A percentile compares a stretch with the other conserved stretches of the same genome.
phyloP scores from a whole-genome alignment of 2,329 filamentous ascomycete genomes.

The Xylaria sp. region DNA sequence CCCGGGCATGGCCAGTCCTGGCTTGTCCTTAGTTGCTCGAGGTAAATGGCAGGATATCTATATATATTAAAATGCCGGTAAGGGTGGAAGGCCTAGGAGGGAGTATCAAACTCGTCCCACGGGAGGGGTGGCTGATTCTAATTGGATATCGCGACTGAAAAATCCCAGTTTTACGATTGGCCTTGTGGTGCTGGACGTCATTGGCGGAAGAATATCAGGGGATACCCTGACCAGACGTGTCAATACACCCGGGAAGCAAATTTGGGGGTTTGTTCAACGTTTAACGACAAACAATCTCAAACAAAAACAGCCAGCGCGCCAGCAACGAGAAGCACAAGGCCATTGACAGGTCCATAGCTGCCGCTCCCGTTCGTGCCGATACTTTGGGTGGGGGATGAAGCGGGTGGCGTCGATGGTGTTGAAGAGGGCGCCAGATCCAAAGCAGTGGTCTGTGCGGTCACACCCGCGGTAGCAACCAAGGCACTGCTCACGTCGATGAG shows the following conservation, averaged over 20 bases:
- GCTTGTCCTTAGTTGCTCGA: background rate
- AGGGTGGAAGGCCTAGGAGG: background rate
- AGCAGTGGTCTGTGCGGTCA: conserved; percentile 8
- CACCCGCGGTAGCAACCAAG: conserved; percentile 5
- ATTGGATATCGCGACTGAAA: background rate
- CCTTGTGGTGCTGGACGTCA: background rate
- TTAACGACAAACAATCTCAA: background rate
- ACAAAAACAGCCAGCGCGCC: conserved; percentile 32
- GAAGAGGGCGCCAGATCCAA: conserved; percentile 9
- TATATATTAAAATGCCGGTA: background rate
- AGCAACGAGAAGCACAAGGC: conserved; percentile 28
- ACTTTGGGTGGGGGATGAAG: conserved; percentile 12
- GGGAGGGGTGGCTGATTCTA: background rate
- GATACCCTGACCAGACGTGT: background rate
- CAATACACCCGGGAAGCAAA: background rate
- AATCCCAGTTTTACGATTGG: background rate
- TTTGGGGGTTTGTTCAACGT: background rate
- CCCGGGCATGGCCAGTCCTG: background rate
- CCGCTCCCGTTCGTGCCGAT: conserved; percentile 18
- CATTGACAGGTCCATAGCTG: conserved; percentile 9
- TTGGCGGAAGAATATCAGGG: conserved; percentile 8
- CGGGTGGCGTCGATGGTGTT: conserved; percentile 11
- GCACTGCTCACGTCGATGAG: conserved; percentile 8
- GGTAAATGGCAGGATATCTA: background rate
- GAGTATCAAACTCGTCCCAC: conserved; percentile 3